phyloP scores from a whole-genome alignment of 257 asterid species.

The Solanum gracilifrons region DNA sequence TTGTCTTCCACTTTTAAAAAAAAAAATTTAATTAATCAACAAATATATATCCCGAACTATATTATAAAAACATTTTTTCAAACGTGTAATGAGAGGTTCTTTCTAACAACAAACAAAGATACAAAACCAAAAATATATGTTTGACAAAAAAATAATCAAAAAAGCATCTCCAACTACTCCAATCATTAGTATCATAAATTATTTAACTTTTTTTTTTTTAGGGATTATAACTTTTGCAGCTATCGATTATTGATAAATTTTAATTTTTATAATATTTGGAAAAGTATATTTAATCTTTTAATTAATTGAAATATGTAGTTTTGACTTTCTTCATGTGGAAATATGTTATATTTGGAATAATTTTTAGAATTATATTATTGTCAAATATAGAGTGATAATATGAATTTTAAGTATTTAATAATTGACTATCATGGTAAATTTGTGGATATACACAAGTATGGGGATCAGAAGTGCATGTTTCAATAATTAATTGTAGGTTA shows the following conservation, averaged over 20 bases:
- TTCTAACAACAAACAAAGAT: conserved; percentile 8
- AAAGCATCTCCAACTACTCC: conserved; percentile 17
- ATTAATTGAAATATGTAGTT: not conserved
- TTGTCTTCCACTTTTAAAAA: conserved; percentile 16
- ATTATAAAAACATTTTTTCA: not conserved
- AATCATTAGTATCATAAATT: not conserved
- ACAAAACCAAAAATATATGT: not conserved
- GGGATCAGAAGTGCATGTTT: not conserved
- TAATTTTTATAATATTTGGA: not conserved
- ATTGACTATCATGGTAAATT: not conserved
- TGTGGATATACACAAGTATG: not conserved
- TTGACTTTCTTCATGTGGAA: not conserved
- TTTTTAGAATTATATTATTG: not conserved
- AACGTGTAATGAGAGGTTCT: conserved; percentile 11
- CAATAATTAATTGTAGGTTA: not conserved
- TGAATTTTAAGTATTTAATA: not conserved
- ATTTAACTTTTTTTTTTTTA: not conserved
- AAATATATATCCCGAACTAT: not conserved
- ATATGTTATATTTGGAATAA: not conserved
- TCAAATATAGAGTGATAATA: not conserved
- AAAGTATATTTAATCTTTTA: not conserved
- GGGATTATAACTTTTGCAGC: not conserved
- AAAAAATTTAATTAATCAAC: not conserved
- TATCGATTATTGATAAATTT: not conserved
- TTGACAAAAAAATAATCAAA: not conserved